Base-by-base conservation (phyloP, 805 yeast genomes). In the Jamesozyma rosinii region DNA sequence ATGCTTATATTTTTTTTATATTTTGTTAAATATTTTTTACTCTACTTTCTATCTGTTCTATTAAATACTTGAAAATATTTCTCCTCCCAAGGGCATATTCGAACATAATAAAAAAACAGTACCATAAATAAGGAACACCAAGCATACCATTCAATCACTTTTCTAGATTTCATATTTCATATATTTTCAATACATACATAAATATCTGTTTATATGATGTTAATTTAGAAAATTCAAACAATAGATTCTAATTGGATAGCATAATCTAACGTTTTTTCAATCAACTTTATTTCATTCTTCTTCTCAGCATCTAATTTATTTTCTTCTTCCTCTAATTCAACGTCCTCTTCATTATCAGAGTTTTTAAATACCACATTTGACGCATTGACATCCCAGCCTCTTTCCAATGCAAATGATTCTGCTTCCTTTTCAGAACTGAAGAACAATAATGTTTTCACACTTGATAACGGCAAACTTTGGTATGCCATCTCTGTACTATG, bases 231-330 rank as follows among this genome's bases (percentile, higher is more conserved):
- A 24, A 24, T 14, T 34, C 74, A 89, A 40, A 90, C 81, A 63
- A 90, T 92, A 17, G 92, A 83, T 68, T 92, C 98, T 59, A 92
- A 79, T 64, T 87, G 92, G 49, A 81, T 82, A 11, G 97, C 97
- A 58, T 88, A 90, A 48, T 74, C 77, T 51, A 90, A 73, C n/a
- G 89, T 76, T 58, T 83, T 82, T 51, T 71, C 79, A 43, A 87
- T 77, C 34, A 65, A 55, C 38, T 59, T 69, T 14, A 49, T 35
- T 17, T 44, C 41, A 30, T 34, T 32, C n/a, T 26, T 26, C 14
- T 37, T 45, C 11, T 32, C 35, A 17, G 45, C 50, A 14, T 21
- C 30, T 33, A 65, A 67, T 41, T 66, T 64, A 19, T 44, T 40
- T 9, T 61, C 57, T 9, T 58, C 56, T 44, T 67, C 72, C 40